phyloP scores from a whole-genome alignment of 2,329 filamentous ascomycete species.

The Penicillium sumatraense region DNA sequence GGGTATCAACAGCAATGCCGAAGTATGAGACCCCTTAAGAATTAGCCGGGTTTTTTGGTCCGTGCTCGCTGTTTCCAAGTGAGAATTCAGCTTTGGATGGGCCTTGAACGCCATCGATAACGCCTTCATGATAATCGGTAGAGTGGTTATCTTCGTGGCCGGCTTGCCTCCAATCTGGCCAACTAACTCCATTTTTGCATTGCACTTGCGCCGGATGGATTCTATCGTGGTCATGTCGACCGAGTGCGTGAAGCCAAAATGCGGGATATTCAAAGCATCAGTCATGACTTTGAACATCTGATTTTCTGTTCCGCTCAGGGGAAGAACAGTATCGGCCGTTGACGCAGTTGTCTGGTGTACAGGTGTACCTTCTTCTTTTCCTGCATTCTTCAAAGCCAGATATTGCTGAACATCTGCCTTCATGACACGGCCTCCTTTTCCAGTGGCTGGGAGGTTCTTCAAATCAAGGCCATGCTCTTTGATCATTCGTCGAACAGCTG shows the following conservation, averaged over 20 bases:
- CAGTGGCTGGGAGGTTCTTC: background rate
- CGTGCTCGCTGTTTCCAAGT: background rate
- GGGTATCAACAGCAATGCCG: background rate
- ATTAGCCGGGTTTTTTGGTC: background rate
- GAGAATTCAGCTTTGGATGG: background rate
- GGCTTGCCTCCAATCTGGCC: background rate
- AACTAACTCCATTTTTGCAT: background rate
- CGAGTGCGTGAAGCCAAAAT: constrained; percentile 1
- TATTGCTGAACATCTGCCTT: background rate
- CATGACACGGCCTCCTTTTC: background rate
- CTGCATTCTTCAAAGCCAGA: background rate
- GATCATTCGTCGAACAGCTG: background rate
- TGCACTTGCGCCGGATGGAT: background rate
- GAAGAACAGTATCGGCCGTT: background rate
- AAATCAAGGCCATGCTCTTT: constrained; percentile 1
- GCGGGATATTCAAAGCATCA: background rate
- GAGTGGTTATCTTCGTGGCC: background rate
- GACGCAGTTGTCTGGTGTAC: too few species aligned
- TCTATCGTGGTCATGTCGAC: constrained; percentile 1
- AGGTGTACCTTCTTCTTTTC: background rate
- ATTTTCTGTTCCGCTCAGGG: background rate
- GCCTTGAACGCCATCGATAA: background rate
- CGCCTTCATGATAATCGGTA: background rate
- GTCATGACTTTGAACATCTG: constrained; percentile 5
- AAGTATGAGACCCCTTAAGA: constrained; percentile 1